Base-by-base conservation (phyloP, 2,329 filamentous ascomycete species). In the Drechslerella dactyloides region DNA sequence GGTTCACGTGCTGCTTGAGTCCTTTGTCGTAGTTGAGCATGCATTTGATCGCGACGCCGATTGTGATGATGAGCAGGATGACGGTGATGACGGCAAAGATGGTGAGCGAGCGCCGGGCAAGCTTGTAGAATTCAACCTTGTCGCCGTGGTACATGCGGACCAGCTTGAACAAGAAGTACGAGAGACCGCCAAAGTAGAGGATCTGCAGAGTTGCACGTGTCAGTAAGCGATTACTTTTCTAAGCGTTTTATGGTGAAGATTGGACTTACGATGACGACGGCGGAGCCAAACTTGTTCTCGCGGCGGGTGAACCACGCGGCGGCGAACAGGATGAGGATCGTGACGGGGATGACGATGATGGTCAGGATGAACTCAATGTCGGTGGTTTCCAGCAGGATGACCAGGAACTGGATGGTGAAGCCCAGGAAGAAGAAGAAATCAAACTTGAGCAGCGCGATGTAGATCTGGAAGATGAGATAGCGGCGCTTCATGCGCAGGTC, bases 391-490 rank as follows among this genome's bases (percentile, higher is more conserved):
- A 76, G 75, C 69, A 99, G 92, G 69, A 97, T 90, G 76, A 99
- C 93, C 60, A 97, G 85, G 80, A 99, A 99, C 79, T 99, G 94
- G 52, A 99, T 91, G 5, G 94, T 97, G 80, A 99, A 99, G 61
- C 93, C 94, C 56, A 99, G 87, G 84, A 99, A 99, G 84, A 99
- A 97, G 87, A 99, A 99, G 81, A 99, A 97, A 82, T 99, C 94
- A 80, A 99, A 99, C 81, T 99, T 99, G 75, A 99, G 85, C 10
- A 99, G 85, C 40, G 94, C 91, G 78, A 99, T 97, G 81, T 97
- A 99, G 80, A 99, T 93, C 87, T 99, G 94, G 79, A 96, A 99
- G 73, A 93, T 90, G 70, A 99, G 85, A 82, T 96, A 99, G 74
- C 94, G 88, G 81, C 93, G 89, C 85, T 97, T 97, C 89, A 99